These are phyloP conservation scores for Candida peoriensis DNA, from an alignment of 805 yeast species.

Conservation along the genomic window DNA sequence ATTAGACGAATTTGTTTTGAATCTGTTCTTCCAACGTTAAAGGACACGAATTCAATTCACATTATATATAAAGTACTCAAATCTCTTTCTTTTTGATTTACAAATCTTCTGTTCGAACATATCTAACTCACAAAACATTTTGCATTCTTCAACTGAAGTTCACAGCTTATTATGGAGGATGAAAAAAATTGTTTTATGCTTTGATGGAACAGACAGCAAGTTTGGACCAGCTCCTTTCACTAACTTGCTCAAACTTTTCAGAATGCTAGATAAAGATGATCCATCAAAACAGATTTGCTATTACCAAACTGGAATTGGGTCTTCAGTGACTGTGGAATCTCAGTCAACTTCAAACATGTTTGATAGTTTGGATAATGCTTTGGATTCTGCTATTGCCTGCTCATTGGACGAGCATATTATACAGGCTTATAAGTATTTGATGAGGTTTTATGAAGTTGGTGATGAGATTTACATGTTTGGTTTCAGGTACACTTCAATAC, in stretches of 20 bases:
- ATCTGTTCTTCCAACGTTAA: too few relatives aligned
- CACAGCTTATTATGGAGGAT: not conserved
- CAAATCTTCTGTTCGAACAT: too few relatives aligned
- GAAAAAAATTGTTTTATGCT: slow-evolving; percentile 49
- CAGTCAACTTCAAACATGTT: slow-evolving; percentile 16
- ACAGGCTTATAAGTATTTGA: slow-evolving; percentile 50
- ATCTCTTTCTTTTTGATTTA: too few relatives aligned
- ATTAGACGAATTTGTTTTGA: too few relatives aligned
- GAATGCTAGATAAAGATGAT: slow-evolving; percentile 43
- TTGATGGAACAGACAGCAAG: slow-evolving; percentile 59
- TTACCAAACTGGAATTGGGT: slow-evolving; percentile 68
- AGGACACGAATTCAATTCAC: too few relatives aligned
- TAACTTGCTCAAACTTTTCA: slow-evolving; percentile 48
- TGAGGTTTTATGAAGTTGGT: slow-evolving; percentile 42
- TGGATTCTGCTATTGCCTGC: slow-evolving; percentile 48
- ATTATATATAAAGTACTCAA: too few relatives aligned
- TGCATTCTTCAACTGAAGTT: too few relatives aligned
- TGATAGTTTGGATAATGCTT: slow-evolving; percentile 18
- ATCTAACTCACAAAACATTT: too few relatives aligned
- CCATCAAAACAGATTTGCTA: slow-evolving; percentile 44
- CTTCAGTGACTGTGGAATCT: slow-evolving; percentile 38
- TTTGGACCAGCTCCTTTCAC: slow-evolving; percentile 53
- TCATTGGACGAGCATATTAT: slow-evolving; percentile 52
- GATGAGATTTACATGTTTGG: slow-evolving; percentile 56
- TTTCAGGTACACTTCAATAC: slow-evolving; percentile 31